Conservation (phyloP, 148 eudicot genomes). For the Rhododendron simsii region DNA sequence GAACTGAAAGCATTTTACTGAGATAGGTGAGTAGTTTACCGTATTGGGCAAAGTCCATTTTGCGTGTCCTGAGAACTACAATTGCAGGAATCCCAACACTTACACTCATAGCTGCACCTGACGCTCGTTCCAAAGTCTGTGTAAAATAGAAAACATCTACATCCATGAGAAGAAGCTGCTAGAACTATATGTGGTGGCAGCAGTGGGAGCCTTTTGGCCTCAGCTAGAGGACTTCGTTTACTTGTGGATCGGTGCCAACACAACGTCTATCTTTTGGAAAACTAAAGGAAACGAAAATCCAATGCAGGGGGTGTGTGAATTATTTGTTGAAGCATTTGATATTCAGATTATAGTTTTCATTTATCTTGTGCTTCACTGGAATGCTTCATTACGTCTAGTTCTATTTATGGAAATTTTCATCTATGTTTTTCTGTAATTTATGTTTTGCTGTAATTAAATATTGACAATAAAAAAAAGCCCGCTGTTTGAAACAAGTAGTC, state of each 20-base stretch:
- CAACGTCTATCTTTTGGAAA: background rate
- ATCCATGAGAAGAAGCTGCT: background rate
- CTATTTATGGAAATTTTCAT: background rate
- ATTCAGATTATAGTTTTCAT: background rate
- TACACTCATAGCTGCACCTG: background rate
- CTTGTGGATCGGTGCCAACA: background rate
- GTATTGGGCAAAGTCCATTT: background rate
- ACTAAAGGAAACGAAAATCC: background rate
- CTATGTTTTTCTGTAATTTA: background rate
- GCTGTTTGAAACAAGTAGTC: background rate
- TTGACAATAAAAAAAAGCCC: background rate
- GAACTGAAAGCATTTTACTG: background rate
- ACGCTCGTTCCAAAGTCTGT: background rate
- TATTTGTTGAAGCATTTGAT: background rate
- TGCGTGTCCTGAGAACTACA: background rate
- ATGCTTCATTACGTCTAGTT: background rate
- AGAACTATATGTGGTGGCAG: background rate
- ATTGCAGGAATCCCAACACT: background rate
- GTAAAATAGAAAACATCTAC: background rate
- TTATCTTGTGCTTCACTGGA: background rate
- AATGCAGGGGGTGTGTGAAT: background rate
- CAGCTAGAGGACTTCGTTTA: background rate
- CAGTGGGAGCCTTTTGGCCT: background rate
- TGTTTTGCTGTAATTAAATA: background rate
- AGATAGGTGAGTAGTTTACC: background rate